Conservation (phyloP, 2,329 filamentous ascomycete genomes). For the Malbranchea zuffiana region DNA sequence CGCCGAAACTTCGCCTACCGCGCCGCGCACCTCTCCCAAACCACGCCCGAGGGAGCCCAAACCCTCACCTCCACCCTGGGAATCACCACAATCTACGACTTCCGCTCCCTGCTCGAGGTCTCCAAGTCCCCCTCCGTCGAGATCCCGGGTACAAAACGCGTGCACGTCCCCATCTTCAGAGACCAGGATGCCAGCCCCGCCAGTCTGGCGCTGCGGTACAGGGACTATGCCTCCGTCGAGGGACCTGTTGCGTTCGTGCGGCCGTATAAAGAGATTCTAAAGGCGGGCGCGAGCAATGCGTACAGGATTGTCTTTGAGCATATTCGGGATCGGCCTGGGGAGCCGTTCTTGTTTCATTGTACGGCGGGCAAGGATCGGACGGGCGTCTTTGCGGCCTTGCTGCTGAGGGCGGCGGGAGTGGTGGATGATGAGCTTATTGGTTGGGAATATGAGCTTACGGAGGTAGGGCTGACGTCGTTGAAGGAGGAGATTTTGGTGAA, state of each 20-base stretch:
- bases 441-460: slow-evolving; percentile 18
- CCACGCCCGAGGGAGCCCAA: slow-evolving; percentile 44
- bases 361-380: slow-evolving; percentile 70
- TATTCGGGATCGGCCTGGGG: slow-evolving; percentile 36
- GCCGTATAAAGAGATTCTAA: slow-evolving; percentile 57
- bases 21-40: slow-evolving; percentile 53
- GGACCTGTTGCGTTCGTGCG: slow-evolving; percentile 54
- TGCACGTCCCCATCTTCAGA: slow-evolving; percentile 56
- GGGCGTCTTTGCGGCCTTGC: slow-evolving; percentile 55
- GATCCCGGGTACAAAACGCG: slow-evolving; percentile 42
- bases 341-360: slow-evolving; percentile 57
- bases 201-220: slow-evolving; percentile 49
- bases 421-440: slow-evolving; percentile 46
- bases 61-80: slow-evolving; percentile 43
- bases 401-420: slow-evolving; percentile 55
- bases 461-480: slow-evolving; percentile 32
- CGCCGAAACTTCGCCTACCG: slow-evolving; percentile 52
- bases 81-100: slow-evolving; percentile 57
- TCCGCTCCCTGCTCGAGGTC: slow-evolving; percentile 46
- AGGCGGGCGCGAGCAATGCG: slow-evolving; percentile 48
- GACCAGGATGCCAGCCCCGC: slow-evolving; percentile 55
- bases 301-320: slow-evolving; percentile 52
- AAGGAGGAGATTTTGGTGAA: slow-evolving; percentile 42
- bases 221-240: slow-evolving; percentile 47
- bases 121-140: slow-evolving; percentile 33